Evolutionary conservation across 805 yeast species (phyloP).

Genomic region (Teunomyces funiuensis): DNA sequence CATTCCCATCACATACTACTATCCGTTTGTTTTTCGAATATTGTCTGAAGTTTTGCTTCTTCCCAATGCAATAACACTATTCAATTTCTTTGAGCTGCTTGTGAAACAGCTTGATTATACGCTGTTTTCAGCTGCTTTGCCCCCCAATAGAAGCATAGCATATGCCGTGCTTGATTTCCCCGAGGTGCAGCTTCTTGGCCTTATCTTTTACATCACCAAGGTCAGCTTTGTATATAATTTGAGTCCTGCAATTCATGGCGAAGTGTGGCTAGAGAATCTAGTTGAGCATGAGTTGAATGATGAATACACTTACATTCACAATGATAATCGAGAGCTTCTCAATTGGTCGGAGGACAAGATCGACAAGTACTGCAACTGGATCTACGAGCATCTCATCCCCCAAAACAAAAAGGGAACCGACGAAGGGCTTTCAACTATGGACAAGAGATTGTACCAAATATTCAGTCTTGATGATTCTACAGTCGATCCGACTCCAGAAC

Average conservation of each 20-base stretch:
- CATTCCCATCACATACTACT: conserved; percentile 20
- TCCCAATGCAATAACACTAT: conserved; percentile 49
- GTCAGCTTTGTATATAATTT: conserved; percentile 26
- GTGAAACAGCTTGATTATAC: not conserved
- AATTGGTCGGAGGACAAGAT: conserved; percentile 50
- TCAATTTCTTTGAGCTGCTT: conserved; percentile 27
- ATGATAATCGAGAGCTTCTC: conserved; percentile 30
- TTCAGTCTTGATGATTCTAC: conserved; percentile 22
- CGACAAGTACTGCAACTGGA: conserved; percentile 52
- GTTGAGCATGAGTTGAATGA: conserved; percentile 18
- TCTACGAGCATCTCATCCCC: conserved; percentile 34
- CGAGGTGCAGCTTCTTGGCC: conserved; percentile 35
- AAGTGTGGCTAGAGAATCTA: conserved; percentile 19
- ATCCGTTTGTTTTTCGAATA: conserved; percentile 39
- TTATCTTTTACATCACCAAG: conserved; percentile 32
- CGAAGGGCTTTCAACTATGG: conserved; percentile 24
- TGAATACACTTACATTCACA: conserved; percentile 14
- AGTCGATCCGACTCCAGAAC: not conserved
- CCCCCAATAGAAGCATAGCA: not conserved
- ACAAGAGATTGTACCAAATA: conserved; percentile 31
- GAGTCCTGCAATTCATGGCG: conserved; percentile 12
- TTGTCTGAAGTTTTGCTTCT: conserved; percentile 45
- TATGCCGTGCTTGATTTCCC: conserved; percentile 23
- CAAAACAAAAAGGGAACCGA: conserved; percentile 15
- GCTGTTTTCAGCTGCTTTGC: not conserved